Conservation (phyloP, 139 green algal species). For the Coelastrella sp. region DNA sequence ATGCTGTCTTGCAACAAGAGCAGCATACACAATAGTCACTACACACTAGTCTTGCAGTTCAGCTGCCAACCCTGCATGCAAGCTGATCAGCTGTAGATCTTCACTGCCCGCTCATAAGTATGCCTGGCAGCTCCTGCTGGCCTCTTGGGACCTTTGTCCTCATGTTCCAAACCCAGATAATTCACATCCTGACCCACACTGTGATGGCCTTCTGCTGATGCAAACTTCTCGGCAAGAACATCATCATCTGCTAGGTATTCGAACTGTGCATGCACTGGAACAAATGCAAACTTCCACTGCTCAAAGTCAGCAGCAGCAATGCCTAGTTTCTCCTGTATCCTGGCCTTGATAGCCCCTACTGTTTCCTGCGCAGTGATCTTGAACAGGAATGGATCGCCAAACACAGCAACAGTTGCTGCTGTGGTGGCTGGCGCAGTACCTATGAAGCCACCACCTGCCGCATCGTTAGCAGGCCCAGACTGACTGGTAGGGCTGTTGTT, state of each 20-base stretch:
- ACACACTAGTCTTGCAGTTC: neutral
- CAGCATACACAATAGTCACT: neutral
- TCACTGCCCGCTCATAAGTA: conserved; percentile 75
- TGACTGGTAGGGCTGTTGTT: neutral
- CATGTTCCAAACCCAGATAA: conserved; percentile 84
- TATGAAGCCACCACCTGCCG: neutral
- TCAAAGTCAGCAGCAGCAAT: conserved; percentile 86
- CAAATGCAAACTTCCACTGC: conserved; percentile 84
- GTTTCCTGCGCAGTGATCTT: conserved; percentile 79
- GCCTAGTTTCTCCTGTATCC: conserved; percentile 81
- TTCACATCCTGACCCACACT: conserved; percentile 1
- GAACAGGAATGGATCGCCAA: conserved; percentile 94
- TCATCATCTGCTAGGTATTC: conserved; percentile 81
- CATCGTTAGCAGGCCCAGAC: neutral
- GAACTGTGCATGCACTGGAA: conserved; percentile 43
- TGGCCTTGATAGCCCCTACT: conserved; percentile 60
- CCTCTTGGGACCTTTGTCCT: conserved; percentile 66
- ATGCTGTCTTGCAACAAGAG: no score
- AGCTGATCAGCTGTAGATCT: conserved; percentile 71
- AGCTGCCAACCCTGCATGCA: neutral
- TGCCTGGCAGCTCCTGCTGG: conserved; percentile 29
- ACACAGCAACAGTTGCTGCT: conserved; percentile 55
- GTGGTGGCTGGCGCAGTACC: neutral
- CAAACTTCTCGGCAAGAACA: conserved; percentile 55
- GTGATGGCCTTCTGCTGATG: conserved; percentile 11